phyloP scores from a whole-genome alignment of 148 eudicot genomes.

The Camellia japonica region DNA sequence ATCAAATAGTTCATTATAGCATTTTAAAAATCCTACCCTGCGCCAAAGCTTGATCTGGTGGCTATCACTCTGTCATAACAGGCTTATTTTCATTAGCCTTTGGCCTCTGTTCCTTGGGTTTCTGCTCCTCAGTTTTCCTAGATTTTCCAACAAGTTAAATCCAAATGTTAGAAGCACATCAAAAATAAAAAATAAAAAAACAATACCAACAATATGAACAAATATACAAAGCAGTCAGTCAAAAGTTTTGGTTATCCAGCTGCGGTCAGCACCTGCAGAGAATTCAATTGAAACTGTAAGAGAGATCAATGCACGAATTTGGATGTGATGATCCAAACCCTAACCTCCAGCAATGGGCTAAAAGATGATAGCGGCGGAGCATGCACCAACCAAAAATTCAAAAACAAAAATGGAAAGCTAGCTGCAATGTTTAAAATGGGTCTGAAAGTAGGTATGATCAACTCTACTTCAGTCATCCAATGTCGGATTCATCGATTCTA shows the following conservation, averaged over 20 bases:
- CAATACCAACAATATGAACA: not conserved
- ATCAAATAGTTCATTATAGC: not conserved
- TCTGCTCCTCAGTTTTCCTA: constrained; percentile 91
- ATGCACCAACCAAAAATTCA: not conserved
- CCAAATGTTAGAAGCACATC: constrained; percentile 5
- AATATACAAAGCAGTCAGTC: not conserved
- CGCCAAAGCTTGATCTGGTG: not conserved
- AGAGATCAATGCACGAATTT: not conserved
- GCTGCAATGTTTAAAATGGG: too few species aligned
- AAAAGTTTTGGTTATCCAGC: not conserved
- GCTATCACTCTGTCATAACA: constrained; percentile 67
- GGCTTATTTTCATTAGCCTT: constrained; percentile 92
- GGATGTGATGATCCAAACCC: not conserved
- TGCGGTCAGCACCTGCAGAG: not conserved
- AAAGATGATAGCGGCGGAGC: not conserved
- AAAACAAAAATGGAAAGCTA: not conserved
- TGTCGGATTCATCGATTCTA: not conserved
- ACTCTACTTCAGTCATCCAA: not conserved
- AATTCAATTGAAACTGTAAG: not conserved
- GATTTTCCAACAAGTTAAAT: constrained; percentile 10
- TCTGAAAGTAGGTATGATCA: too few species aligned
- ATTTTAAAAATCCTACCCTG: not conserved
- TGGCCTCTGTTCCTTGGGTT: constrained; percentile 73
- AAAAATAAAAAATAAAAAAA: not conserved
- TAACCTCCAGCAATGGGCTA: not conserved